Base-by-base conservation (phyloP, 2,329 filamentous ascomycete genomes). In the Kalmusia sp. region DNA sequence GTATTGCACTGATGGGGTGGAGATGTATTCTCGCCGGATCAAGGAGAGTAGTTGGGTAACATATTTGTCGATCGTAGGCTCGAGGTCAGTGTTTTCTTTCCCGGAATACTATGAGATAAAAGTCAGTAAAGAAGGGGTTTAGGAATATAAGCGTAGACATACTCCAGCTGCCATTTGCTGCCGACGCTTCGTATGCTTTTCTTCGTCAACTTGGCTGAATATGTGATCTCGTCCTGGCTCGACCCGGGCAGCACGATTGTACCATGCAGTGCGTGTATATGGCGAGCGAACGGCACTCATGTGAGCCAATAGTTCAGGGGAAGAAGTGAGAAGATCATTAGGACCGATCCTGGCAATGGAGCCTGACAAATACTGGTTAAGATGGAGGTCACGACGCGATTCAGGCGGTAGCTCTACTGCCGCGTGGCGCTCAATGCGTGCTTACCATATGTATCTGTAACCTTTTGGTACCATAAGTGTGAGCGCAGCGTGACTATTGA, bases 161-260 rank as follows among this genome's bases (percentile, higher is more conserved):
- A 57, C 57, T 0, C 80, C 82, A 3, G 79, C 72, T 1, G 79
- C 75, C 71, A 85, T 79, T 51, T 82, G 78, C 54, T 77, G 77
- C 11, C 63, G 58, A 21, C 62, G 47, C 37, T 61, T 61, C 4
- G 59, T 62, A 54, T 86, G 83, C 30, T 76, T 74, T 1, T 70
- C 71, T 35, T 79, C 78, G 47, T 84, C 72, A 0, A 76, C 70
- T 55, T 80, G 71, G 6, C 74, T 79, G 50, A 85, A 83, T 22
- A 84, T 68, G 52, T 80, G 82, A 58, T 84, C 78, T 1, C 69
- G 66, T 14, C 79, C 73, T 0, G 81, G 79, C 51, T 85, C 78
- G 51, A 86, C 71, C 6, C 77, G 76, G 65, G 14, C 74, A 74
- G 58, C 44, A 9, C 31, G 39, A 46, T 76, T 64, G 50, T 56